Base-by-base conservation (phyloP, 306 rosid genomes). In the Citrullus colocynthis region DNA sequence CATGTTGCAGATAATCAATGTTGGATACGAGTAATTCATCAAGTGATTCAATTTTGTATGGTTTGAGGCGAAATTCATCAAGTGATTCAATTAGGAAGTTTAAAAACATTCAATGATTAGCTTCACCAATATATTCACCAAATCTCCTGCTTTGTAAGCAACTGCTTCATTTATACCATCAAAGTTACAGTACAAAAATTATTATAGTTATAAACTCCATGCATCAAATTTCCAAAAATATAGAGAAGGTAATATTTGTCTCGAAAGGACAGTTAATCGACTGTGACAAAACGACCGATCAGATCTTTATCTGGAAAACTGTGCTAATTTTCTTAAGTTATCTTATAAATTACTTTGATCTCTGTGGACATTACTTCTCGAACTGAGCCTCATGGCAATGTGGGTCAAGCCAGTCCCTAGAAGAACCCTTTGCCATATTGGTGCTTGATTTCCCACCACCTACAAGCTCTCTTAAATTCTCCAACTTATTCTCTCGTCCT, bases 341-440 rank as follows among this genome's bases (percentile, higher is more conserved):
- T 74, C 67, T 69, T 44, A 69, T 69, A 69, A 36, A 69, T 54
- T 37, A 75, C 55, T 79, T 61, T 32, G 59, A 65, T 83, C 81
- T 83, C 72, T 79, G 79, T 60, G 73, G 85, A 62, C 85, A 79
- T 89, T 93, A 79, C 83, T 88, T 96, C 84, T 96, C 96, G 76
- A 91, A 92, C 18, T 88, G 80, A 74, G 99, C 78, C 89, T 92
- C 98, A 55, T 87, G 96, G 84, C 98, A 96, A 87, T 96, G 98
- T 36, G 97, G 94, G 82, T 96, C 98, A 59, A 96, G 88, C 99
- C 99, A 96, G 34, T 89, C 99, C 86, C 89, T 89, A 4, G 85
- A 34, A 80, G 94, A 71, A 80, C 85, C 89, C 84, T 85, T 91
- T 57, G 80, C 61, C 89, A 84, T 85, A 80, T 76, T 56, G 74